Percentiles rank a stretch among this genome's conserved stretches.
phyloP scores from a whole-genome alignment of 2,329 filamentous ascomycete genomes.

The Cladosporium sp. region DNA sequence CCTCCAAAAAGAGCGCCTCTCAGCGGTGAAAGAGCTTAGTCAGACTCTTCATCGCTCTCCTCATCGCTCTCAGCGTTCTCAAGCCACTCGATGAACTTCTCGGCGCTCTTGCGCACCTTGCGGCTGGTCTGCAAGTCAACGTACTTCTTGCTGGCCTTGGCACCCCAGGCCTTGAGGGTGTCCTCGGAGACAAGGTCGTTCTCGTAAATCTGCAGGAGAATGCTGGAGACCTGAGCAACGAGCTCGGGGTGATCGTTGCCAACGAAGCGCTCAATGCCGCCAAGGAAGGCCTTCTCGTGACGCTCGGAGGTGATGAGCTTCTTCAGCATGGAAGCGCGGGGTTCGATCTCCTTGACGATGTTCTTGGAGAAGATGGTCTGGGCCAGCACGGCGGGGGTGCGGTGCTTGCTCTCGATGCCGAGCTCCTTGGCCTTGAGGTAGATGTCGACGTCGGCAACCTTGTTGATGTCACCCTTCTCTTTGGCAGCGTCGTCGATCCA shows the following conservation, averaged over 20 bases:
- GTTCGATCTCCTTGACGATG: slow-evolving; percentile 79
- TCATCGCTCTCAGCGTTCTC: slow-evolving; percentile 73
- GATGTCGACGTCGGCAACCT: slow-evolving; percentile 82
- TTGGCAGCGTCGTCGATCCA: slow-evolving; percentile 78
- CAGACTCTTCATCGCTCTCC: slow-evolving; percentile 36
- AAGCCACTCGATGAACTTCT: slow-evolving; percentile 92
- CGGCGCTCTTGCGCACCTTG: slow-evolving; percentile 91
- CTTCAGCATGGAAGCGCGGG: slow-evolving; percentile 80
- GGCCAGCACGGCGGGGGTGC: slow-evolving; percentile 82
- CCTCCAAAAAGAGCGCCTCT: no score
- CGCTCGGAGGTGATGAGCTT: slow-evolving; percentile 81
- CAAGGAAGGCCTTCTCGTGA: slow-evolving; percentile 91
- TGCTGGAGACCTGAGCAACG: slow-evolving; percentile 70
- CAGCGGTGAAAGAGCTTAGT: neutral
- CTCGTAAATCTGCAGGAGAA: slow-evolving; percentile 86
- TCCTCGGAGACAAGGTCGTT: slow-evolving; percentile 85
- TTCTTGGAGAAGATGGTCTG: slow-evolving; percentile 91
- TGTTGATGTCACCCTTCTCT: slow-evolving; percentile 64
- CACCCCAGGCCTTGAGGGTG: slow-evolving; percentile 81
- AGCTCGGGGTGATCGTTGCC: slow-evolving; percentile 76
- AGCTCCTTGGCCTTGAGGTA: slow-evolving; percentile 96
- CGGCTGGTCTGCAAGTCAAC: slow-evolving; percentile 82
- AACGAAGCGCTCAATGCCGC: slow-evolving; percentile 89
- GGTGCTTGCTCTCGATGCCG: slow-evolving; percentile 90
- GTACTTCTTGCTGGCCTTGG: slow-evolving; percentile 97